Evolutionary conservation across 148 eudicot genomes (phyloP).

Genomic region (Persicaria maculosa): DNA sequence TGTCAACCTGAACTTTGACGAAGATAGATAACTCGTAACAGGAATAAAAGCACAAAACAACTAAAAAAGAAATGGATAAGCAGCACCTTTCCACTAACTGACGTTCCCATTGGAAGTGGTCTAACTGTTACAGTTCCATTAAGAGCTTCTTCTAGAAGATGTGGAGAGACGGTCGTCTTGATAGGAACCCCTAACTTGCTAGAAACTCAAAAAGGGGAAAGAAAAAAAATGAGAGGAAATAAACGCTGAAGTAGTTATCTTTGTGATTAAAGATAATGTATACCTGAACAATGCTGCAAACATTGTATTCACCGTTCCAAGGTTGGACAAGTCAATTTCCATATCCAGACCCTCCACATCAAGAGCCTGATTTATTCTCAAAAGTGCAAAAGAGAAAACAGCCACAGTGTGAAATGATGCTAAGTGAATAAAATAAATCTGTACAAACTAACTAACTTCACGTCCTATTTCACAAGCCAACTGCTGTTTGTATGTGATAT

Average conservation of each 20-base stretch:
- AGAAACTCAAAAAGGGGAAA: conserved; percentile 8
- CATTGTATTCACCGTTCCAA: conserved; percentile 95
- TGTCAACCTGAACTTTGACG: conserved; percentile 59
- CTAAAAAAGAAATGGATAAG: background rate
- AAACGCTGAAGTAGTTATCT: background rate
- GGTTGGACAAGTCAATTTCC: conserved; percentile 97
- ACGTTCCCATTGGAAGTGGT: conserved; percentile 83
- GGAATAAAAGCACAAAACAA: background rate
- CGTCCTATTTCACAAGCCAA: background rate
- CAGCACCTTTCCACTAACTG: conserved; percentile 88
- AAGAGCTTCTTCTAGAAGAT: conserved; percentile 90
- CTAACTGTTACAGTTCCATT: conserved; percentile 84
- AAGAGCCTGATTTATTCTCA: conserved; percentile 47
- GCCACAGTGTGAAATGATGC: background rate
- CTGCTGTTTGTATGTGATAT: background rate
- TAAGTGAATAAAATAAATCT: background rate
- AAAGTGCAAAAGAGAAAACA: background rate
- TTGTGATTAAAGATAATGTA: background rate
- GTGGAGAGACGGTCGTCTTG: conserved; percentile 94
- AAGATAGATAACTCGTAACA: background rate
- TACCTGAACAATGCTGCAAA: conserved; percentile 97
- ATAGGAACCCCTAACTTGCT: conserved; percentile 98
- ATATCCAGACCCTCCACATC: conserved; percentile 93
- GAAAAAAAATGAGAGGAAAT: background rate
- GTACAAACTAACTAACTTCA: background rate